Percentiles rank a stretch among this genome's conserved stretches.
Conservation (phyloP, 805 yeast species). For the Barnettozyma botsteinii region DNA sequence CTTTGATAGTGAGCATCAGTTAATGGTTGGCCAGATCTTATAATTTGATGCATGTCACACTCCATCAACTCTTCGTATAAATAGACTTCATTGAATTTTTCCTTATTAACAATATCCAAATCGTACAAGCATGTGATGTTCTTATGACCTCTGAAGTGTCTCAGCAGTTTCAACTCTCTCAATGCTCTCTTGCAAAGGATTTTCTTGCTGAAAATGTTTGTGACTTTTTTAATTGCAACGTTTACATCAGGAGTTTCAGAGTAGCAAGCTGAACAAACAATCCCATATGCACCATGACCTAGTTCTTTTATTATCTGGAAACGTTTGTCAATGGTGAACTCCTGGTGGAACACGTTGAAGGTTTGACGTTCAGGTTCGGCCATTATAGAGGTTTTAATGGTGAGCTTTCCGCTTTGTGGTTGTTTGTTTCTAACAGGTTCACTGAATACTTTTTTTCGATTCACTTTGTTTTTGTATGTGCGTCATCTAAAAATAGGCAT, state of each 20-base stretch:
- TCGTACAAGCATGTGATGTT: conserved; percentile 94
- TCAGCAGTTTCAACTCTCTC: conserved; percentile 81
- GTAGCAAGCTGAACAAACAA: conserved; percentile 91
- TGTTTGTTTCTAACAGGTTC: neutral
- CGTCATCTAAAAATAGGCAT: neutral
- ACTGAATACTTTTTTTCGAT: neutral
- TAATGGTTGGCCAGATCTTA: conserved; percentile 85
- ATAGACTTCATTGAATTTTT: conserved; percentile 86
- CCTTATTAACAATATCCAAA: conserved; percentile 68
- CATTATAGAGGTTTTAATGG: too few relatives aligned
- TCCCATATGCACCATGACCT: conserved; percentile 98
- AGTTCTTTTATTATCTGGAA: conserved; percentile 87
- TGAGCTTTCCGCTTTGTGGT: too few relatives aligned
- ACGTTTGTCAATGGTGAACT: conserved; percentile 83
- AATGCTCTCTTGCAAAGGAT: conserved; percentile 88
- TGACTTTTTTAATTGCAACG: conserved; percentile 94
- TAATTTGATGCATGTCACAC: conserved; percentile 97
- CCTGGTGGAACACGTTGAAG: conserved; percentile 78
- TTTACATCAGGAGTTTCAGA: conserved; percentile 65
- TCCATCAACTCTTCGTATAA: conserved; percentile 97
- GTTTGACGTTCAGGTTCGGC: conserved; percentile 36
- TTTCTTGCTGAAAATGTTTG: conserved; percentile 88
- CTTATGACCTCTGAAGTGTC: conserved; percentile 94
- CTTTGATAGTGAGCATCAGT: conserved; percentile 95
- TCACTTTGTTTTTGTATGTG: too few relatives aligned